Percentiles rank a stretch among this genome's conserved stretches.
Evolutionary conservation across 2,329 filamentous ascomycete species (phyloP).

Genomic region (Stemphylium vesicarium): DNA sequence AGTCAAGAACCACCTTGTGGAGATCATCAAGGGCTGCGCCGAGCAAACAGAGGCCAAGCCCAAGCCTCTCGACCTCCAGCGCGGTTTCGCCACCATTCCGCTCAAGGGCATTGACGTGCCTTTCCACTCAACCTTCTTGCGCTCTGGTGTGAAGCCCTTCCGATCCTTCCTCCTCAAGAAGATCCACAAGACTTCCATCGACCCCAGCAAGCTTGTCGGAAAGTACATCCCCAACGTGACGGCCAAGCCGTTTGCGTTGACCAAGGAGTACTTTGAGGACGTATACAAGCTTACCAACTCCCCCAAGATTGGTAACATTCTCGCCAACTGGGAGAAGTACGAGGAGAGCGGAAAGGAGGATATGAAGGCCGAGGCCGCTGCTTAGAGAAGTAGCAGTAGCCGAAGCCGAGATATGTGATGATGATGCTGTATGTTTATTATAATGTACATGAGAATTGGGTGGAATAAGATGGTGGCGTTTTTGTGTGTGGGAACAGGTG

Average conservation of each 20-base stretch:
- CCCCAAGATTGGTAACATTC: slow-evolving; percentile 74
- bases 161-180: slow-evolving; percentile 98
- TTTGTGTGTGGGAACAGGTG: background rate
- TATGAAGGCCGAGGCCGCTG: slow-evolving; percentile 28
- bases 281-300: slow-evolving; percentile 92
- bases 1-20: slow-evolving; percentile 84
- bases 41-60: slow-evolving; percentile 90
- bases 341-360: slow-evolving; percentile 49
- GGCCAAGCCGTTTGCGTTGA: slow-evolving; percentile 90
- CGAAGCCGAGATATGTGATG: no score
- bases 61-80: slow-evolving; percentile 84
- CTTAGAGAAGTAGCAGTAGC: slow-evolving; percentile 13
- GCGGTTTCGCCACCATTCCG: slow-evolving; percentile 95
- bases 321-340: slow-evolving; percentile 75
- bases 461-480: slow-evolving; percentile 5
- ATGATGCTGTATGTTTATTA: background rate
- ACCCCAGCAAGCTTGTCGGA: slow-evolving; percentile 93
- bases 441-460: background rate
- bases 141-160: slow-evolving; percentile 99
- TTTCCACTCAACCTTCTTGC: slow-evolving; percentile 98
- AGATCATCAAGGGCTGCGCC: slow-evolving; percentile 89
- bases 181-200: slow-evolving; percentile 99
- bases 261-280: slow-evolving; percentile 99
- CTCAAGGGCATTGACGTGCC: slow-evolving; percentile 97
- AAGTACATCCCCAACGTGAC: slow-evolving; percentile 99